Evolutionary conservation across 495 filamentous ascomycete genomes (phyloP).

Genomic region (Penicillium parvum): DNA sequence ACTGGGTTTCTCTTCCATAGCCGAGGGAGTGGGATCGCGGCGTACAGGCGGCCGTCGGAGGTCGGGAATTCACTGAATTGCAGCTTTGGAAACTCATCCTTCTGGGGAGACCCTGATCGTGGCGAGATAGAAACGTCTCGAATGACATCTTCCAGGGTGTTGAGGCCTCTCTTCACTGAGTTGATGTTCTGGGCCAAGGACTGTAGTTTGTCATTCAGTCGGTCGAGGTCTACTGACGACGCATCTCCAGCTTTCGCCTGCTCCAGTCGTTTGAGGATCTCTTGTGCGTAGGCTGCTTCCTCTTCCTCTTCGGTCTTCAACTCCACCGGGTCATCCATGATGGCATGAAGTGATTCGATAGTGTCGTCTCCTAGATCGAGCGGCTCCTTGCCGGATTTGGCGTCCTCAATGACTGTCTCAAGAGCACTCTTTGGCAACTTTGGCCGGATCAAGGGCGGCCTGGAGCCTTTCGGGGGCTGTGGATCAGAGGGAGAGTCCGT

Average conservation of each 20-base stretch:
- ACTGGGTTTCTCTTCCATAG: slow-evolving; percentile 48
- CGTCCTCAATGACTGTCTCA: slow-evolving; percentile 51
- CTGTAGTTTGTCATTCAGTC: slow-evolving; percentile 55
- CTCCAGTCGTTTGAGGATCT: slow-evolving; percentile 32
- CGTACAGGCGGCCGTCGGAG: slow-evolving; percentile 26
- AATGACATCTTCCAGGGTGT: slow-evolving; percentile 58
- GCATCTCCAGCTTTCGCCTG: slow-evolving; percentile 28
- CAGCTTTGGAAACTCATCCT: slow-evolving; percentile 3
- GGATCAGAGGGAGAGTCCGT: slow-evolving; percentile 2
- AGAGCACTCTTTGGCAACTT: slow-evolving; percentile 47
- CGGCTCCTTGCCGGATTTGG: slow-evolving; percentile 39
- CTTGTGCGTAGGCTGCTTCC: slow-evolving; percentile 33
- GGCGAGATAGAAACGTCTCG: slow-evolving; percentile 27
- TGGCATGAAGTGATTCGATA: slow-evolving; percentile 56
- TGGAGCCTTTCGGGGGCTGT: slow-evolving; percentile 15
- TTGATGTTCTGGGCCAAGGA: slow-evolving; percentile 59
- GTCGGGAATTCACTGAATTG: slow-evolving; percentile 19
- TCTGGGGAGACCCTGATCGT: slow-evolving; percentile 10
- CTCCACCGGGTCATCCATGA: slow-evolving; percentile 42
- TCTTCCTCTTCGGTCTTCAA: slow-evolving; percentile 36
- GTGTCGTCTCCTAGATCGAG: slow-evolving; percentile 55
- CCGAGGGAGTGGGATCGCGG: slow-evolving; percentile 53
- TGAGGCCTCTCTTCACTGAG: slow-evolving; percentile 61
- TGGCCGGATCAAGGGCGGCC: slow-evolving; percentile 31
- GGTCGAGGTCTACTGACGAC: slow-evolving; percentile 50